These are phyloP conservation scores for Austroboletus festivus DNA, from an alignment of 768 basidiomycete species.

Conservation along the genomic window DNA sequence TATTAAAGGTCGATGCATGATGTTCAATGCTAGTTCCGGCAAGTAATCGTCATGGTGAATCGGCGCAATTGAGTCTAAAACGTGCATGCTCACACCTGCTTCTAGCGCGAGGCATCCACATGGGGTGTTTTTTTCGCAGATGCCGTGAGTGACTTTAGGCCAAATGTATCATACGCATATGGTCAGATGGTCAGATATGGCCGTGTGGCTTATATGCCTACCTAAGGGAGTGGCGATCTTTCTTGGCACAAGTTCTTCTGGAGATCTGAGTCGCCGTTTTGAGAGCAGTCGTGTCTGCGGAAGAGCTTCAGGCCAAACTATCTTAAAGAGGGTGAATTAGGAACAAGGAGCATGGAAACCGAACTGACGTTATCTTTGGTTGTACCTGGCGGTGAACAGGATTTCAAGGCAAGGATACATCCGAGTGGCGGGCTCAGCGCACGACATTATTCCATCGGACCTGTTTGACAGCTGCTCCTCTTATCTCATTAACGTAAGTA, in stretches of 20 bases:
- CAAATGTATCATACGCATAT: too few species aligned
- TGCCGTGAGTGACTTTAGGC: background rate
- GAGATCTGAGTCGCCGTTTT: too few species aligned
- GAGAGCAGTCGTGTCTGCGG: too few species aligned
- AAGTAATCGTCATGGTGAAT: background rate
- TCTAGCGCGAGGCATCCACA: background rate
- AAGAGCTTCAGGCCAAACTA: background rate
- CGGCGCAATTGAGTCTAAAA: background rate
- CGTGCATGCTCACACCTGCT: background rate
- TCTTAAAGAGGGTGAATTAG: background rate
- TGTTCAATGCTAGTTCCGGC: background rate
- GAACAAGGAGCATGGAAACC: background rate
- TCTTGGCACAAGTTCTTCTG: background rate
- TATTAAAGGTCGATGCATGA: background rate
- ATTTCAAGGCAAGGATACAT: too few species aligned
- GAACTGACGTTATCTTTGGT: background rate
- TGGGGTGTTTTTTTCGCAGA: background rate
- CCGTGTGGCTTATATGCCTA: background rate
- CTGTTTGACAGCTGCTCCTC: conserved; percentile 4
- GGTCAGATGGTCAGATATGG: background rate
- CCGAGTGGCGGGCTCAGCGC: too few species aligned
- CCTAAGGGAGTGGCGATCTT: background rate
- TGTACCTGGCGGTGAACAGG: background rate
- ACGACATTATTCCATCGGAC: background rate
- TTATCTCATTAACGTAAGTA: conserved; percentile 14